Conservation (phyloP, 495 filamentous ascomycete species). For the Viridothelium virens region DNA sequence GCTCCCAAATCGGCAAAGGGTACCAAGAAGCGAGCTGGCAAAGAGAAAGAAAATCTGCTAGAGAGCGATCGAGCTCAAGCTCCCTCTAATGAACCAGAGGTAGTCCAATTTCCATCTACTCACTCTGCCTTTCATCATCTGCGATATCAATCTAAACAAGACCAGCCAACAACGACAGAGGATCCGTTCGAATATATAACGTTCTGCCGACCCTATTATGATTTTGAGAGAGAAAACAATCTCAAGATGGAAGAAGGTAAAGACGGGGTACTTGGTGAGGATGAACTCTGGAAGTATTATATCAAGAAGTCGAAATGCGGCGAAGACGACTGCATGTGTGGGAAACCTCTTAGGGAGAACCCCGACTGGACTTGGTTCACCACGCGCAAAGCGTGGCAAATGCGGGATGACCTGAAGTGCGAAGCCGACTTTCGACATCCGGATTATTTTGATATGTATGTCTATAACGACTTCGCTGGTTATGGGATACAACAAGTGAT, state of each 20-base stretch:
- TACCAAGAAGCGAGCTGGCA: background rate
- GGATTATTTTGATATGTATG: constrained; percentile 18
- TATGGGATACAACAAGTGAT: constrained; percentile 18
- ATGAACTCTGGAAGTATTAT: background rate
- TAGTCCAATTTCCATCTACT: background rate
- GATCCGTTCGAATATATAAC: background rate
- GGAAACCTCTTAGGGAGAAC: constrained; percentile 8
- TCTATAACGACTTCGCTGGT: constrained; percentile 18
- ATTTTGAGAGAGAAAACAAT: background rate
- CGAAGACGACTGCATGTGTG: background rate
- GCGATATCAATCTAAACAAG: background rate
- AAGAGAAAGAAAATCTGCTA: constrained; percentile 1
- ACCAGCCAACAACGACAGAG: background rate
- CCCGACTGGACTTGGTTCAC: constrained; percentile 14
- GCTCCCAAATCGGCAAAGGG: background rate
- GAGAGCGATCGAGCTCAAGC: background rate
- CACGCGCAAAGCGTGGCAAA: background rate
- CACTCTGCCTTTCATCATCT: background rate
- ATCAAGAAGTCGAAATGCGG: background rate
- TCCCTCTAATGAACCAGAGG: background rate
- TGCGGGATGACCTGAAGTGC: constrained; percentile 8
- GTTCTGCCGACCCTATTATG: background rate
- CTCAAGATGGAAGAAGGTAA: background rate
- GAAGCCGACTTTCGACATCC: constrained; percentile 10
- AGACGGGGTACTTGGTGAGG: background rate